A percentile compares a stretch with the other conserved stretches of the same genome.
phyloP scores from a whole-genome alignment of 148 eudicot genomes.

The Chenopodium formosanum region DNA sequence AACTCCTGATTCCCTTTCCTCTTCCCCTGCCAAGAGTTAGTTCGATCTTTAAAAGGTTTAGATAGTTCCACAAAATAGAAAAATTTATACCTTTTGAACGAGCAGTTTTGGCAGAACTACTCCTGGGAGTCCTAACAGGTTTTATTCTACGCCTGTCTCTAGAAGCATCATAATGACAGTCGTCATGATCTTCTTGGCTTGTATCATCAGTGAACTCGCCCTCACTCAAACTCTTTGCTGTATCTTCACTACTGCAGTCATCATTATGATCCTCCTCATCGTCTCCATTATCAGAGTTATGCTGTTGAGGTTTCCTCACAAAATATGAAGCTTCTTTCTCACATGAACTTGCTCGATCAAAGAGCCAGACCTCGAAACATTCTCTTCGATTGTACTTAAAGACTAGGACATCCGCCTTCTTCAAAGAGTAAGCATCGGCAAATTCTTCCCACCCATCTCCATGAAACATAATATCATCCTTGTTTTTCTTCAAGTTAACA shows the following conservation, averaged over 20 bases:
- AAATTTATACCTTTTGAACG: not conserved
- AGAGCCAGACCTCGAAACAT: constrained; percentile 11
- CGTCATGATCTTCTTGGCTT: not conserved
- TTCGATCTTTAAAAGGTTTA: no score
- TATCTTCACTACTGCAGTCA: not conserved
- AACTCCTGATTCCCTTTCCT: no score
- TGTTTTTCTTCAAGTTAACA: not conserved
- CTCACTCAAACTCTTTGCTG: not conserved
- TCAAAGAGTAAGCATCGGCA: constrained; percentile 7
- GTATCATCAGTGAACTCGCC: not conserved
- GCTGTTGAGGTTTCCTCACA: constrained; percentile 1
- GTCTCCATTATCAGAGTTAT: not conserved
- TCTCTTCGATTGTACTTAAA: constrained; percentile 9
- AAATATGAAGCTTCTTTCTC: constrained; percentile 18
- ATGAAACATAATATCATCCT: not conserved
- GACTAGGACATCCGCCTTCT: constrained; percentile 8
- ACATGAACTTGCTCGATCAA: constrained; percentile 2
- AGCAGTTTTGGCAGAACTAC: not conserved
- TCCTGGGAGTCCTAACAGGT: not conserved
- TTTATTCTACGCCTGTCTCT: not conserved
- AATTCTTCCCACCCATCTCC: constrained; percentile 16
- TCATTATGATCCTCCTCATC: not conserved
- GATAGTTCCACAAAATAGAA: no score
- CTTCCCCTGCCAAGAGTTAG: no score
- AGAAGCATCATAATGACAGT: not conserved